phyloP scores from a whole-genome alignment of 768 basidiomycete genomes.

The Chalciporus piperatus region DNA sequence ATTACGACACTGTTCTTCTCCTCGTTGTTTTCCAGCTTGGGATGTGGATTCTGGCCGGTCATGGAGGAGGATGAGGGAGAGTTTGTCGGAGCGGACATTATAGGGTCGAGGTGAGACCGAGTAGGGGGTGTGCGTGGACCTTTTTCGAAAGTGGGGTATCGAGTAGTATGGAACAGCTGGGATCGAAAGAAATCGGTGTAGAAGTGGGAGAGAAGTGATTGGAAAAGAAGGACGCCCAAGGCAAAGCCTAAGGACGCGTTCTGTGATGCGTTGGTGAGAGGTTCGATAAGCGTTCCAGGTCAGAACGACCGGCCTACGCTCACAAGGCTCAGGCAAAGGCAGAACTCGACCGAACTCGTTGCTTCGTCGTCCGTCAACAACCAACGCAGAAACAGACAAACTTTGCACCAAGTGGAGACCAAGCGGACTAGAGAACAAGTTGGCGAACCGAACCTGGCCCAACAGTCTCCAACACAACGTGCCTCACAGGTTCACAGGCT shows the following conservation, averaged over 20 bases:
- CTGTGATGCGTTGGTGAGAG: constrained; percentile 31
- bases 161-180: constrained; percentile 23
- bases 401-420: constrained; percentile 2
- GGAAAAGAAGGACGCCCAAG: constrained; percentile 40
- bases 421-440: too few species aligned
- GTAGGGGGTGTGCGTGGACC: constrained; percentile 8
- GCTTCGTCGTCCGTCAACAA: constrained; percentile 34
- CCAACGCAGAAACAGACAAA: constrained; percentile 32
- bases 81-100: constrained; percentile 52
- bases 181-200: constrained; percentile 30
- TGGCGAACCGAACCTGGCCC: too few species aligned
- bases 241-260: constrained; percentile 40
- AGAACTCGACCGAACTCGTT: constrained; percentile 22
- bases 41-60: constrained; percentile 49
- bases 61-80: constrained; percentile 42
- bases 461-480: constrained; percentile 8
- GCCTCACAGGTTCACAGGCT: constrained; percentile 29
- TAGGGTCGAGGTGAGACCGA: constrained; percentile 7
- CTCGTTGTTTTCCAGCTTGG: constrained; percentile 57
- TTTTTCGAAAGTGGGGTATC: constrained; percentile 27
- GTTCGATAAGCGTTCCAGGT: constrained; percentile 35
- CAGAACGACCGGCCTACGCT: constrained; percentile 29
- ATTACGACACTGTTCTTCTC: constrained; percentile 91
- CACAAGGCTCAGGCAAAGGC: constrained; percentile 29
- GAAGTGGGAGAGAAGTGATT: constrained; percentile 36